Evolutionary conservation across 768 basidiomycete species (phyloP), one percentile per base, ranked within the genome.

Genomic region (Cyclocybe aegerita): DNA sequence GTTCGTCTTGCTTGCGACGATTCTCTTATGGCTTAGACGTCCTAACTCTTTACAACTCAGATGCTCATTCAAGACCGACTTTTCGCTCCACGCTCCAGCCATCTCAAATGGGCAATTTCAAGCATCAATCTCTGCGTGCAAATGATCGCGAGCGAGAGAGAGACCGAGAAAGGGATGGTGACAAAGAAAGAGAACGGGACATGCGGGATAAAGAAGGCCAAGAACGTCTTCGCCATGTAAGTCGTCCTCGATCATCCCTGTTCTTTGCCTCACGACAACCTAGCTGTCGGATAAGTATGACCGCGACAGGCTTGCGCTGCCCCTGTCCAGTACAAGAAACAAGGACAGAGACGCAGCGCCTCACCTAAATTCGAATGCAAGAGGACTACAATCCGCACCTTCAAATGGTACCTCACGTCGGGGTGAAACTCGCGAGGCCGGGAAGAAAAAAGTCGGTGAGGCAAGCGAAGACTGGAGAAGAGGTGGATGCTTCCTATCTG

Each of bases 81-180:
- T 92, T 90, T 62, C 82, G 88, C 30, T 78, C 88, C 9, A 75
- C 81, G 10, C 72, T 88, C 17, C 90, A 93, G 60, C 88, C 90
- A 23, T 90, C 91, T 33, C 90, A 93, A 70, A 93, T 93, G 91
- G 91, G 91, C 42, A 92, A 91, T 63, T 93, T 93, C 68, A 89
- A 90, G 63, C 91, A 93, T 61, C 91, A 93, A 58, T 90, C 90
- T 9, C 69, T 86, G 58, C 87, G 89, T 46, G 73, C 80, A 11
- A 75, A 71, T 38, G 88, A 89, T 65, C 79, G 85, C 35, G 77
- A 78, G 53, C 65, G 71, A 39, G 77, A 79, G 48, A 71, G 77
- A 43, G 81, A 78, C 47, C 65, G 79, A 16, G 79, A 71, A 38
- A 58, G 65, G 53, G 70, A 82, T 16, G 63, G 65, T 7, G 85